These are phyloP conservation scores for Tolypocladium nubicola DNA, from an alignment of 2,329 filamentous ascomycete species.

Conservation along the genomic window DNA sequence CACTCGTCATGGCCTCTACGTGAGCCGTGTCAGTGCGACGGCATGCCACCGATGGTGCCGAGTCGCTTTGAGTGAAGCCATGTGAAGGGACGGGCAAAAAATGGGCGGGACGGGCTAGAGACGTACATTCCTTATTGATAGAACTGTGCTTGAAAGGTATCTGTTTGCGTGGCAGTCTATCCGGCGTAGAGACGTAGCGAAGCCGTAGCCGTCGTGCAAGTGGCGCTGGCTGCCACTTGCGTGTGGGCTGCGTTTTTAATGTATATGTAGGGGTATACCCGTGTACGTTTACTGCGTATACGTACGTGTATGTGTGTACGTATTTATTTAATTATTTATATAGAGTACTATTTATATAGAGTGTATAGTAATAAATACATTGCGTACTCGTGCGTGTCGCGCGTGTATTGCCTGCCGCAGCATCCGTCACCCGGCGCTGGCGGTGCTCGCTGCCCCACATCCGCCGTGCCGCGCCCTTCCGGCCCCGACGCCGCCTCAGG, in stretches of 20 bases:
- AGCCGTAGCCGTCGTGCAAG: not conserved
- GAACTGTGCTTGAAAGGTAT: constrained; percentile 1
- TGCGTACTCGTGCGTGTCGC: not conserved
- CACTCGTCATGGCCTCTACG: constrained; percentile 63
- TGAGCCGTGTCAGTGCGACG: constrained; percentile 3
- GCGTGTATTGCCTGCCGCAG: no score
- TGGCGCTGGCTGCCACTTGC: not conserved
- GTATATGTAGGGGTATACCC: constrained; percentile 6
- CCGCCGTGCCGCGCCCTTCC: not conserved
- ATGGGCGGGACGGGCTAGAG: not conserved
- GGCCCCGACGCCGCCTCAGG: not conserved
- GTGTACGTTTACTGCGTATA: not conserved
- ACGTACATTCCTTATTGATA: not conserved
- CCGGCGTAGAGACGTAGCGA: not conserved
- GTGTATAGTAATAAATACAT: not conserved
- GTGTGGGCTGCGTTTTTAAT: constrained; percentile 6
- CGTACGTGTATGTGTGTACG: constrained; percentile 1
- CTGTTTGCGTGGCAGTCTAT: not conserved
- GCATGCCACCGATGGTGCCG: not conserved
- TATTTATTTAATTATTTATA: not conserved
- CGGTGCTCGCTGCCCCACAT: not conserved
- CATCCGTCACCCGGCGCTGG: no score
- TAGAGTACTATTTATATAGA: not conserved
- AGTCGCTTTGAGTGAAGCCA: not conserved
- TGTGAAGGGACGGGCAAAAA: not conserved